Evolutionary conservation across 257 asterid genomes (phyloP).

Genomic region (Coffea canephora): DNA sequence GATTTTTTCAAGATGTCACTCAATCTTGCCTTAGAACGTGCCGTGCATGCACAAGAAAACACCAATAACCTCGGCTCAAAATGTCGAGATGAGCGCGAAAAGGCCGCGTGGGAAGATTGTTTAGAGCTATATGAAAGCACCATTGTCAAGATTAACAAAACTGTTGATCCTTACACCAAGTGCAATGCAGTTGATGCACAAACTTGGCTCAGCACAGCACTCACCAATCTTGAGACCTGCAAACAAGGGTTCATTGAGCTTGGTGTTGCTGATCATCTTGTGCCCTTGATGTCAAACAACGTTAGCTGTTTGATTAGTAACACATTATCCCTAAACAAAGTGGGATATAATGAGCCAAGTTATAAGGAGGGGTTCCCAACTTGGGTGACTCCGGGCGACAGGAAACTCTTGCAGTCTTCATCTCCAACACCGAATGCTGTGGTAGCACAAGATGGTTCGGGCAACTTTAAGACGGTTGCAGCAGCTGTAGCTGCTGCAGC

Average conservation of each 20-base stretch:
- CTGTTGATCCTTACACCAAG: conserved; percentile 40
- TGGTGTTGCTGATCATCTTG: conserved; percentile 34
- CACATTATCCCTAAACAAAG: conserved; percentile 52
- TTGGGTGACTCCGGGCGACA: conserved; percentile 62
- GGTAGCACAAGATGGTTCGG: conserved; percentile 53
- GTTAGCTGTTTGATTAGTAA: conserved; percentile 63
- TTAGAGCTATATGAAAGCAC: conserved; percentile 54
- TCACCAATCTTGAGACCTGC: conserved; percentile 15
- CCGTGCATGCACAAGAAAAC: conserved; percentile 38
- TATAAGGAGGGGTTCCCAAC: conserved; percentile 49
- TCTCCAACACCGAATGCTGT: conserved; percentile 40
- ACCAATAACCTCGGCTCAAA: conserved; percentile 47
- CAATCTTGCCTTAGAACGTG: conserved; percentile 60
- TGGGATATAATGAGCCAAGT: conserved; percentile 12
- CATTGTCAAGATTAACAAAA: conserved; percentile 41
- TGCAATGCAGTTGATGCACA: conserved; percentile 32
- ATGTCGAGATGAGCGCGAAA: conserved; percentile 50
- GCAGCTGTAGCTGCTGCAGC: conserved; percentile 56
- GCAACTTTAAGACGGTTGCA: conserved; percentile 49
- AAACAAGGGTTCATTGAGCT: conserved; percentile 56
- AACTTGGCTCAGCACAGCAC: conserved; percentile 20
- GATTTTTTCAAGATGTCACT: conserved; percentile 59
- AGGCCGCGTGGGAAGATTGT: conserved; percentile 88
- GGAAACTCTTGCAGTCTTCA: conserved; percentile 54
- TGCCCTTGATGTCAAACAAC: conserved; percentile 51